A percentile compares a stretch with the other conserved stretches of the same genome.
Evolutionary conservation across 345 rosid genomes (phyloP).

Genomic region (Iberis pinnata): DNA sequence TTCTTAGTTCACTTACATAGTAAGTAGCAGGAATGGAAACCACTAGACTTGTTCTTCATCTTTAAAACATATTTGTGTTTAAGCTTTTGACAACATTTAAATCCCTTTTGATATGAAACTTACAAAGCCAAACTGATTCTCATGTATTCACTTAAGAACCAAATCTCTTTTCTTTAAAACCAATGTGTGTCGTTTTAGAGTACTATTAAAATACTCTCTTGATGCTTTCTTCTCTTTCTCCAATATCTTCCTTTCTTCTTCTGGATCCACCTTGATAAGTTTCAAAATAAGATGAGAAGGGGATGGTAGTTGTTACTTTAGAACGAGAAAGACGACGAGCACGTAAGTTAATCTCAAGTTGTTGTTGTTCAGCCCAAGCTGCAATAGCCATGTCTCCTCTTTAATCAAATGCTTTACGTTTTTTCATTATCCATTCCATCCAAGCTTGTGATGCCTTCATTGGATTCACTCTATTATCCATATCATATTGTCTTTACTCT

Average conservation of each 20-base stretch:
- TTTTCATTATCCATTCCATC: constrained; percentile 94
- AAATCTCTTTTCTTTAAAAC: constrained; percentile 81
- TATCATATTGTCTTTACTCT: constrained; percentile 63
- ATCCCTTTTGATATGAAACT: constrained; percentile 20
- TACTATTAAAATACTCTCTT: constrained; percentile 47
- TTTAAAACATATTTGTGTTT: constrained; percentile 14
- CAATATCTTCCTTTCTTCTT: constrained; percentile 73
- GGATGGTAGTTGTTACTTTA: constrained; percentile 40
- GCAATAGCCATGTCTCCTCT: constrained; percentile 89
- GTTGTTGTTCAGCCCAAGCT: constrained; percentile 98
- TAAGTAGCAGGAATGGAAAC: no score
- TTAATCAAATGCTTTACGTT: constrained; percentile 89
- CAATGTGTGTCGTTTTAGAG: constrained; percentile 72
- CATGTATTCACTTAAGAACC: constrained; percentile 28
- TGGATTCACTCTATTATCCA: constrained; percentile 75
- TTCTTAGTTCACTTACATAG: no score
- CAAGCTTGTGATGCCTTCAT: constrained; percentile 99
- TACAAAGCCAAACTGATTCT: constrained; percentile 27
- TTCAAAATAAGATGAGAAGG: neutral
- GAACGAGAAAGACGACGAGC: constrained; percentile 84
- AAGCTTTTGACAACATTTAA: constrained; percentile 25
- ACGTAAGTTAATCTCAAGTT: constrained; percentile 72
- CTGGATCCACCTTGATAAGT: constrained; percentile 60
- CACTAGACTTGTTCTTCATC: no score
- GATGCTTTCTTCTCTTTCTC: constrained; percentile 85